Evolutionary conservation across 129 eudicot species (phyloP).

Genomic region (Artemisia tridentata): DNA sequence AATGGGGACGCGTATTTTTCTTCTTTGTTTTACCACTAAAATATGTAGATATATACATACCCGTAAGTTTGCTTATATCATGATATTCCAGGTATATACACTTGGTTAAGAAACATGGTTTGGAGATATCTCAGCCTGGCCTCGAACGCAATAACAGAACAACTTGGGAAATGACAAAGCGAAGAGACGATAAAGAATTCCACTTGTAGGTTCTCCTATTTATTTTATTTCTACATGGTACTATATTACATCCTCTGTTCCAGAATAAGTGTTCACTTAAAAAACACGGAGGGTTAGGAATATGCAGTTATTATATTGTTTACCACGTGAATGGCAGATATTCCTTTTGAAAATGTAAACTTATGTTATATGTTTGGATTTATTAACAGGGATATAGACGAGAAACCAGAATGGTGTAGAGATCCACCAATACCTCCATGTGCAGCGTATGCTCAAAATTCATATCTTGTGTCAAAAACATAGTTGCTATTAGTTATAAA

Average conservation of each 20-base stretch:
- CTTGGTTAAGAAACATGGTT: constrained; percentile 44
- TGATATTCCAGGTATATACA: constrained; percentile 36
- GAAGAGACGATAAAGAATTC: constrained; percentile 43
- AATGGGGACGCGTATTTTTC: constrained; percentile 41
- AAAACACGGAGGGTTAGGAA: too few relatives aligned
- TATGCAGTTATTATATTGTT: too few relatives aligned
- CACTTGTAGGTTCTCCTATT: constrained; percentile 38
- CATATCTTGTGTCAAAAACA: too few relatives aligned
- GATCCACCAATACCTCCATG: constrained; percentile 72
- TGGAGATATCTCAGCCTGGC: constrained; percentile 57
- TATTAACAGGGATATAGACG: constrained; percentile 43
- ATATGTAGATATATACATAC: constrained; percentile 6
- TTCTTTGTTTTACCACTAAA: background rate
- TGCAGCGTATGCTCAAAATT: constrained; percentile 48
- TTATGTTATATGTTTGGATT: background rate
- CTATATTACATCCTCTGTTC: background rate
- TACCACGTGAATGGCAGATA: too few relatives aligned
- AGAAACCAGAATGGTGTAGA: constrained; percentile 75
- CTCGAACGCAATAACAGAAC: constrained; percentile 36
- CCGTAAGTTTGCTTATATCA: background rate
- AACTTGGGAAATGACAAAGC: constrained; percentile 48
- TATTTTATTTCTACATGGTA: background rate
- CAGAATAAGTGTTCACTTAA: too few relatives aligned
- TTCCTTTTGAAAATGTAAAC: background rate
- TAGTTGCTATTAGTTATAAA: background rate